Conservation (phyloP, 345 rosid species). For the Corchorus capsularis region DNA sequence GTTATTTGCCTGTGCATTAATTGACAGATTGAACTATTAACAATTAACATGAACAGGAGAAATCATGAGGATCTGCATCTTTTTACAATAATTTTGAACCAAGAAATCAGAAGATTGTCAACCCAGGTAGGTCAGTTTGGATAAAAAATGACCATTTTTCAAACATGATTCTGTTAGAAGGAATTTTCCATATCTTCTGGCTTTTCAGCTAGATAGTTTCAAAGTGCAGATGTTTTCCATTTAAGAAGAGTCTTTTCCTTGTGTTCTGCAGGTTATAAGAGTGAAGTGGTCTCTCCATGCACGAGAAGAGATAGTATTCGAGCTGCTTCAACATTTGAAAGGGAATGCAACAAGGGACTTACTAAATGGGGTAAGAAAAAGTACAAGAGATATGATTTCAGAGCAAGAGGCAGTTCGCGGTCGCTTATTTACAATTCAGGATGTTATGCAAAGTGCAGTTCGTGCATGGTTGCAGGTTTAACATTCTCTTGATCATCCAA, state of each 20-base stretch:
- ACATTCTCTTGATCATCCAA: neutral
- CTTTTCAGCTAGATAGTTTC: neutral
- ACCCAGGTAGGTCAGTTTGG: constrained; percentile 43
- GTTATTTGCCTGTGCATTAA: neutral
- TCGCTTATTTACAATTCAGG: constrained; percentile 63
- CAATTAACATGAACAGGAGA: constrained; percentile 42
- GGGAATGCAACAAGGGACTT: constrained; percentile 44
- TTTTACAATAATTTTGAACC: constrained; percentile 56
- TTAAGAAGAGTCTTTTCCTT: neutral
- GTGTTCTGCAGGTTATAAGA: constrained; percentile 49
- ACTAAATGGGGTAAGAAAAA: constrained; percentile 46
- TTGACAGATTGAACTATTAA: neutral
- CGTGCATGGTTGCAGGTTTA: constrained; percentile 68
- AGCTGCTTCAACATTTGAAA: constrained; percentile 61
- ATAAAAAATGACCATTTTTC: neutral
- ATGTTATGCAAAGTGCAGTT: constrained; percentile 68
- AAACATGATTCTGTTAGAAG: neutral
- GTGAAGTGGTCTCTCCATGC: constrained; percentile 79
- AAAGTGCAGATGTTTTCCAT: neutral
- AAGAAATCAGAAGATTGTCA: constrained; percentile 65
- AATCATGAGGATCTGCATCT: constrained; percentile 55
- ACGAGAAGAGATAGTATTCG: constrained; percentile 65
- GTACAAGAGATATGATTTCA: constrained; percentile 58
- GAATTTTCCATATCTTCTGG: neutral
- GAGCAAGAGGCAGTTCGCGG: constrained; percentile 68